Evolutionary conservation across 2,329 filamentous ascomycete genomes (phyloP).

Genomic region (Stagonosporopsis chrysanthemi): DNA sequence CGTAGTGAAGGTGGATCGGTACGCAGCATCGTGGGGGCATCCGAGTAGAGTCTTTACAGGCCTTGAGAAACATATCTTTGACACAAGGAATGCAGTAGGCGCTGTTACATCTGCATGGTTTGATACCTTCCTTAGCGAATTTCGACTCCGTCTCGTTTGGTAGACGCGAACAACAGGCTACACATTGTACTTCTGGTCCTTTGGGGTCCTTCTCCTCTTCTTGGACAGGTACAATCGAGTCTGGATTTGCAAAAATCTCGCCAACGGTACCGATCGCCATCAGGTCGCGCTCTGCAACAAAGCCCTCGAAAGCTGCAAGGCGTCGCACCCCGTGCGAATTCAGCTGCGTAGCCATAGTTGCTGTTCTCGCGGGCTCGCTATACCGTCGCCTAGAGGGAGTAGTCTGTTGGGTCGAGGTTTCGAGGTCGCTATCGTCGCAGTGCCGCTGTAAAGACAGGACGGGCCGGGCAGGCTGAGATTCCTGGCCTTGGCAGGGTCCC

Average conservation of each 20-base stretch:
- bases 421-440: constrained; percentile 22
- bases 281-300: constrained; percentile 14
- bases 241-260: neutral
- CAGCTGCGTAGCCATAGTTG: neutral
- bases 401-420: constrained; percentile 1
- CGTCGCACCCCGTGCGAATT: constrained; percentile 3
- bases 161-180: constrained; percentile 32
- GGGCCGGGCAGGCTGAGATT: neutral
- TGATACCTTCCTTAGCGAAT: constrained; percentile 17
- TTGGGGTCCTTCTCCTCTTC: neutral
- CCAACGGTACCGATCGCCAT: constrained; percentile 17
- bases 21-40: constrained; percentile 59
- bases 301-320: constrained; percentile 12
- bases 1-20: constrained; percentile 54
- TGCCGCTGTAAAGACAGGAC: neutral
- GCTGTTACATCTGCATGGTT: constrained; percentile 46
- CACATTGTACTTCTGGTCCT: constrained; percentile 23
- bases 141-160: constrained; percentile 16
- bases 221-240: neutral
- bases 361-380: constrained; percentile 19
- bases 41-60: constrained; percentile 48
- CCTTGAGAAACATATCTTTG: constrained; percentile 52
- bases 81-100: constrained; percentile 50
- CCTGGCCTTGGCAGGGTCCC: constrained; percentile 20
- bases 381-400: constrained; percentile 19